Evolutionary conservation across 2,329 filamentous ascomycete species (phyloP), one percentile per base, ranked within the genome.

Genomic region (Claviceps sorghi): DNA sequence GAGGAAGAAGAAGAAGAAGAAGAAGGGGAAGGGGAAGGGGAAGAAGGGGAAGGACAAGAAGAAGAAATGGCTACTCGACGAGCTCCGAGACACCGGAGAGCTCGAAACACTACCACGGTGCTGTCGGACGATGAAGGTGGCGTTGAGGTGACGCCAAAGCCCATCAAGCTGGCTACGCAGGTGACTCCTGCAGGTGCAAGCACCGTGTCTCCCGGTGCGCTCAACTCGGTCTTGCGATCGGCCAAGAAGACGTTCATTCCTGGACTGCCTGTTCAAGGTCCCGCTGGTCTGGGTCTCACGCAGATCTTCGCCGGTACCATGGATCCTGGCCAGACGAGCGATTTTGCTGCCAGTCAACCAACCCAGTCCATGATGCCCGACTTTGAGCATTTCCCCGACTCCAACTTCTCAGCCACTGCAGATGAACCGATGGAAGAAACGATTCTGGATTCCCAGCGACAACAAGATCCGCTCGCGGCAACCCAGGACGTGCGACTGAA

Each of bases 291-390:
- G 43, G 86, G 88, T 10, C 74, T 95, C 45, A 94, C 88, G 0
- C 90, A 95, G 61, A 91, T 93, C 56, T 96, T 95, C 63, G 86
- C 86, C 5, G 88, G 88, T 13, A 95, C 89, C 1, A 85, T 96
- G 80, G 88, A 72, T 64, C 17, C 21, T 17, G 80, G 75, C 58
- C 76, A 80, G 59, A 58, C 61, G 53, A 59, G 60, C 58, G n/a
- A 30, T 17, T 42, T 21, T 29, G 52, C 59, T 19, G 53, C 52
- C 32, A 53, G 56, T n/a, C 64, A 59, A 9, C 66, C 66, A 38
- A 69, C 66, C 1, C 66, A 75, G 19, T 75, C 74, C 7, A 67
- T 72, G 54, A 77, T 81, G 64, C 80, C 83, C 3, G 76, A 75
- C 41, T 73, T 83, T 32, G 72, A 77, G 38, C 68, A 69, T 52